Evolutionary conservation across 1,284 basidiomycete species (phyloP).

Genomic region (Malassezia globosa): DNA sequence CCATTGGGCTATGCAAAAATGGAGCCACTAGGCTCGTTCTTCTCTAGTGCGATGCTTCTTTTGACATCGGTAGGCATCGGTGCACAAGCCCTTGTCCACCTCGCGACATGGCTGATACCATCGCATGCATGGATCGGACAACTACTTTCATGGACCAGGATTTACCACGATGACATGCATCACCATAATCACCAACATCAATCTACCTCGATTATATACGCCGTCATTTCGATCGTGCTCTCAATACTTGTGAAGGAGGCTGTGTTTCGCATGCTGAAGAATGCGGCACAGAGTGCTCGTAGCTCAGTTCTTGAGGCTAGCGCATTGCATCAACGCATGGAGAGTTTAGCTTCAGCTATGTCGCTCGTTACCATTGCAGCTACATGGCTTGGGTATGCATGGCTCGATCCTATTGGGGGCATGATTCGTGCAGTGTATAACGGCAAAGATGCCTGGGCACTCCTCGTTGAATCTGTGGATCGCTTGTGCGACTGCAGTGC

Average conservation of each 20-base stretch:
- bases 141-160: conserved; percentile 26
- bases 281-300: conserved; percentile 76
- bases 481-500: conserved; percentile 80
- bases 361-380: conserved; percentile 51
- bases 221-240: conserved; percentile 59
- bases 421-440: conserved; percentile 80
- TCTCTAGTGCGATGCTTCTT: conserved; percentile 66
- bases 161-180: conserved; percentile 42
- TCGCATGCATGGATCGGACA: not conserved
- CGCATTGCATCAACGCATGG: conserved; percentile 69
- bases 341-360: conserved; percentile 51
- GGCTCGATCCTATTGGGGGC: conserved; percentile 84
- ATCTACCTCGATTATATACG: conserved; percentile 7
- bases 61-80: conserved; percentile 79
- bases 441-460: conserved; percentile 65
- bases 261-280: conserved; percentile 57
- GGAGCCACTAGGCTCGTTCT: conserved; percentile 79
- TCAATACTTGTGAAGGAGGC: conserved; percentile 80
- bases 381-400: conserved; percentile 70
- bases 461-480: conserved; percentile 63
- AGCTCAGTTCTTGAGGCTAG: conserved; percentile 65
- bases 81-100: conserved; percentile 66
- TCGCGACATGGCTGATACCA: not conserved
- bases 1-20: conserved; percentile 81
- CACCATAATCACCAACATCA: conserved; percentile 37